Evolutionary conservation across 2,329 filamentous ascomycete genomes (phyloP), one percentile per base, ranked within the genome.

Genomic region (Scopulariopsis brevicaulis): DNA sequence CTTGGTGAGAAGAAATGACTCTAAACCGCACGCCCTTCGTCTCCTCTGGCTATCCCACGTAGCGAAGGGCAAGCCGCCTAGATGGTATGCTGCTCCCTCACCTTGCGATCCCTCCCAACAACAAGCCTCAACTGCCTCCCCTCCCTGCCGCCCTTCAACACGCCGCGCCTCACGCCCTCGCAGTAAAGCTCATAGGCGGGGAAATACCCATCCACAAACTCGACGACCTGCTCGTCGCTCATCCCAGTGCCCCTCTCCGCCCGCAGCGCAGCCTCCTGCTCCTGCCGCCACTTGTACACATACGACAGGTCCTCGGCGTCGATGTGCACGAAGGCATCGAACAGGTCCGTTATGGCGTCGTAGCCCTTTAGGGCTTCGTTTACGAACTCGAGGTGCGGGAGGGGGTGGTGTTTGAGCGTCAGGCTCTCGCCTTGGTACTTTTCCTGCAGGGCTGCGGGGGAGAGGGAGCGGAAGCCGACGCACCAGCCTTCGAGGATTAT

Each of bases 401-500:
- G 72, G 15, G 66, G 65, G 66, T 84, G 77, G 59, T 62, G 70
- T 64, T 69, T 73, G 52, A 78, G 76, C 37, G 69, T 82, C 68
- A 68, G 81, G 69, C 68, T 78, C 63, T 71, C 72, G 56, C 74
- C 71, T 69, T 77, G 80, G 66, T 76, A 74, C 63, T 77, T 77
- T 3, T 83, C 68, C 32, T 77, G 76, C 4, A 82, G 68, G 5
- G 79, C 75, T n/a, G 73, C 67, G 0, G 77, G 70, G 34, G 73
- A 64, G 14, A 92, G 70, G 0, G 86, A 71, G 6, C 85, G 83
- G 72, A 96, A 96, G 2, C 90, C 92, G 14, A 96, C 84, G 69
- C 87, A 94, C 92, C 91, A 96, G 20, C 92, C 91, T 70, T 96
- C 91, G 62, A 96, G 85, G 56, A 96, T 82, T 24, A 96, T 79